Percentiles rank a stretch among this genome's conserved stretches.
These are phyloP conservation scores for Nasturtium officinale DNA, from an alignment of 345 rosid species.

Conservation along the genomic window DNA sequence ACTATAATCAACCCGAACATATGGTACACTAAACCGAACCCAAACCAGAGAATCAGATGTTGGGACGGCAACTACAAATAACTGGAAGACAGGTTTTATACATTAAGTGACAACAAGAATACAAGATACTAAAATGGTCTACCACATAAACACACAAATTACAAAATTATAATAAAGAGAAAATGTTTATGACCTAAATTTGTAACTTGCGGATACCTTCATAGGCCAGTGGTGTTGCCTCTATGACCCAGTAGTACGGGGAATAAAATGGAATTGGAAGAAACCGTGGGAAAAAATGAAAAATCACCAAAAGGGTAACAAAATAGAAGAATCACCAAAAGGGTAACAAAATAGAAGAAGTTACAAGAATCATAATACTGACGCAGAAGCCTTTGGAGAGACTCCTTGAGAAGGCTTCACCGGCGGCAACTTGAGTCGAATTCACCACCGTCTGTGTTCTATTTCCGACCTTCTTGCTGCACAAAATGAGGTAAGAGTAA, in stretches of 20 bases:
- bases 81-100: constrained; percentile 6
- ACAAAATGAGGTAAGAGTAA: not conserved
- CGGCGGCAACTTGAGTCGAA: constrained; percentile 47
- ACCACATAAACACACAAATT: constrained; percentile 4
- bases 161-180: constrained; percentile 19
- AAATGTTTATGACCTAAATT: constrained; percentile 11
- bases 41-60: not conserved
- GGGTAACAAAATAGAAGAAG: constrained; percentile 46
- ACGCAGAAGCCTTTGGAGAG: constrained; percentile 32
- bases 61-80: not conserved
- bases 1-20: not conserved
- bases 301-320: constrained; percentile 49
- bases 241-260: constrained; percentile 6
- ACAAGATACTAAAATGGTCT: constrained; percentile 26
- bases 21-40: not conserved
- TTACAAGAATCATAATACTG: constrained; percentile 45
- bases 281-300: constrained; percentile 8
- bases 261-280: not conserved
- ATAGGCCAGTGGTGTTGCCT: not conserved
- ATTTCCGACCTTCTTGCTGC: constrained; percentile 78
- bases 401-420: constrained; percentile 29
- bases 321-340: constrained; percentile 48
- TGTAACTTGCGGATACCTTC: constrained; percentile 25
- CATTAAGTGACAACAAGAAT: not conserved
- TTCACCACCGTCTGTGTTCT: constrained; percentile 62